Conservation (phyloP, 2,329 filamentous ascomycete species). For the Phialocephala subalpina region DNA sequence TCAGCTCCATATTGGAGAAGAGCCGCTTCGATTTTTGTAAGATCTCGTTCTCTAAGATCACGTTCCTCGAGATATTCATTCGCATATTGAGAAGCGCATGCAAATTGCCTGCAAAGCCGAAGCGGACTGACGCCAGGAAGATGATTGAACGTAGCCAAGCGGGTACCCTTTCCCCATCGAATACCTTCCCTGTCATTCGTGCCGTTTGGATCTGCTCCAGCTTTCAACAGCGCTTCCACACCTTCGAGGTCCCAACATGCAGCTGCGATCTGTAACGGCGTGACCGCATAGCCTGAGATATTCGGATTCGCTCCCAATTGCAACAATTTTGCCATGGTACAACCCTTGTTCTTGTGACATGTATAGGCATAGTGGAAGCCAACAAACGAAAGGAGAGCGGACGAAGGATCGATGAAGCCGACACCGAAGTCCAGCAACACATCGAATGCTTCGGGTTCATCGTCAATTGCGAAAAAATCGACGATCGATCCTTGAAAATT, state of each 20-base stretch:
- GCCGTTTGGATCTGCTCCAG: constrained; percentile 20
- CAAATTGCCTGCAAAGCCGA: constrained; percentile 3
- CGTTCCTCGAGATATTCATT: background rate
- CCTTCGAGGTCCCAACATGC: background rate
- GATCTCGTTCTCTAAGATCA: too few relatives aligned
- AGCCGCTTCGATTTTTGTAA: background rate
- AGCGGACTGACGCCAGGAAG: constrained; percentile 8
- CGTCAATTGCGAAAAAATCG: background rate
- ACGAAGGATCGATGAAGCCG: background rate
- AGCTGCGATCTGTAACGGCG: constrained; percentile 19
- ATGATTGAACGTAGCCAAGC: background rate
- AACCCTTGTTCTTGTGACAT: background rate
- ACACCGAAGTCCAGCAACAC: background rate
- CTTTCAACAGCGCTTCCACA: constrained; percentile 10
- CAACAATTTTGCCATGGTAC: background rate
- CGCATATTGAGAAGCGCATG: too few relatives aligned
- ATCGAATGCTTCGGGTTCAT: background rate
- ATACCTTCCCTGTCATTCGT: constrained; percentile 10
- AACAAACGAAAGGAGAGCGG: background rate
- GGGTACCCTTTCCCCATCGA: constrained; percentile 4
- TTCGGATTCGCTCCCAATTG: background rate
- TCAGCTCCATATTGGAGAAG: background rate
- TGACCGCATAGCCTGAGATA: background rate
- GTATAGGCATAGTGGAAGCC: background rate
- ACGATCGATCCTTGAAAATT: background rate